Percentiles rank a stretch among this genome's conserved stretches.
Conservation (phyloP, 2,329 filamentous ascomycete species). For the Fusarium nanum region DNA sequence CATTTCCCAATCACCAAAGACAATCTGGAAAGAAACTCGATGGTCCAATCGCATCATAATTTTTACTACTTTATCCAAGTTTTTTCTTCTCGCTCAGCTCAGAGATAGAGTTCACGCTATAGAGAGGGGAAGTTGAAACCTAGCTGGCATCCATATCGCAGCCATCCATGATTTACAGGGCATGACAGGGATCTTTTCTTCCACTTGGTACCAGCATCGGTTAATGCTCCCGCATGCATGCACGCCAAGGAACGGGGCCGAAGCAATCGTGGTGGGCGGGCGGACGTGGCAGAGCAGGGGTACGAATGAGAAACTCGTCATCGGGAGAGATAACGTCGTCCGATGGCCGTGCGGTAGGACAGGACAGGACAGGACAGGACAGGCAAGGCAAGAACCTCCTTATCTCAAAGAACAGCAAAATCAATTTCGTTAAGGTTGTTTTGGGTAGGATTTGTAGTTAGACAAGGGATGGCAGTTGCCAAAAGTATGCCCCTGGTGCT, state of each 20-base stretch:
- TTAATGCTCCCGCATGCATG: neutral
- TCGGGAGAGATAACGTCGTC: neutral
- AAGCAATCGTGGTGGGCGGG: neutral
- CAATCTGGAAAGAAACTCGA: neutral
- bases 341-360: neutral
- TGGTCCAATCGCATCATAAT: neutral
- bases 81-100: neutral
- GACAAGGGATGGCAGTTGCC: neutral
- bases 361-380: no score
- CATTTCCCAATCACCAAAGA: neutral
- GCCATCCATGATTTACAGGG: neutral
- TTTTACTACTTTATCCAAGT: neutral
- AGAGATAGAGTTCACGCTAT: slow-evolving; percentile 9
- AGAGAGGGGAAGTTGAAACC: neutral
- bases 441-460: neutral
- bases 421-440: neutral
- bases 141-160: neutral
- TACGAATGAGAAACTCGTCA: slow-evolving; percentile 1
- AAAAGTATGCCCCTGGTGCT: neutral
- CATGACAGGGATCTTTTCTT: neutral
- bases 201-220: neutral
- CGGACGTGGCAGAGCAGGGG: slow-evolving; percentile 6
- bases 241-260: slow-evolving; percentile 3
- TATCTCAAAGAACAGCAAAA: neutral
- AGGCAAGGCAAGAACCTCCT: neutral